Percentiles rank a stretch among this genome's conserved stretches.
Conservation (phyloP, 192 early-diverging fungal species). For the Endogone sp. region DNA sequence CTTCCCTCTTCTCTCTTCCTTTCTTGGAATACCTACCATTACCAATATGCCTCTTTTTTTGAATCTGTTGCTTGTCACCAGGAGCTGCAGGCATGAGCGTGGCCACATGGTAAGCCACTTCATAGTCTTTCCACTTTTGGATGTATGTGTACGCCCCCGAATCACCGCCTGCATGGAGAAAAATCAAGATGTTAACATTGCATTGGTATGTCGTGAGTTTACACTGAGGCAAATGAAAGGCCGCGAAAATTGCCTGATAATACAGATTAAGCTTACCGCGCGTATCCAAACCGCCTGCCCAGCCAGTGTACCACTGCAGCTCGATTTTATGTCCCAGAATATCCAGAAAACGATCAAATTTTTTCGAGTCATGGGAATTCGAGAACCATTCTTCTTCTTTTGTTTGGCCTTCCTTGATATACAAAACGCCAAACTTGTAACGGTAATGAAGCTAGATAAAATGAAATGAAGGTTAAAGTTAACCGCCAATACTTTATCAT, state of each 20-base stretch:
- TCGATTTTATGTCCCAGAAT: constrained; percentile 69
- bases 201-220: too few relatives aligned
- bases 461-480: background rate
- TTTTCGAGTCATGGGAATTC: constrained; percentile 53
- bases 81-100: constrained; percentile 66
- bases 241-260: too few relatives aligned
- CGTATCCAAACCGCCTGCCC: constrained; percentile 72
- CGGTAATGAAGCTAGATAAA: constrained; percentile 26
- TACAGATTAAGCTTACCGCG: constrained; percentile 39
- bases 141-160: constrained; percentile 66
- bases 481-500: background rate
- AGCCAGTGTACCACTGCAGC: constrained; percentile 70
- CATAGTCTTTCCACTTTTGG: constrained; percentile 71
- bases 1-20: background rate
- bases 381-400: constrained; percentile 77
- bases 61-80: constrained; percentile 67
- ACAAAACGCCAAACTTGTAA: constrained; percentile 82
- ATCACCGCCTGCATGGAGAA: constrained; percentile 49
- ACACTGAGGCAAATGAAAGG: too few relatives aligned
- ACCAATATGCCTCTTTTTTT: constrained; percentile 59
- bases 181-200: constrained; percentile 1
- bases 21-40: constrained; percentile 45
- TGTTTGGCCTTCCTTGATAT: constrained; percentile 61
- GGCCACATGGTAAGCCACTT: constrained; percentile 76
- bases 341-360: constrained; percentile 61